phyloP scores from a whole-genome alignment of 176 grass and related monocot species.

The Eleusine coracana region DNA sequence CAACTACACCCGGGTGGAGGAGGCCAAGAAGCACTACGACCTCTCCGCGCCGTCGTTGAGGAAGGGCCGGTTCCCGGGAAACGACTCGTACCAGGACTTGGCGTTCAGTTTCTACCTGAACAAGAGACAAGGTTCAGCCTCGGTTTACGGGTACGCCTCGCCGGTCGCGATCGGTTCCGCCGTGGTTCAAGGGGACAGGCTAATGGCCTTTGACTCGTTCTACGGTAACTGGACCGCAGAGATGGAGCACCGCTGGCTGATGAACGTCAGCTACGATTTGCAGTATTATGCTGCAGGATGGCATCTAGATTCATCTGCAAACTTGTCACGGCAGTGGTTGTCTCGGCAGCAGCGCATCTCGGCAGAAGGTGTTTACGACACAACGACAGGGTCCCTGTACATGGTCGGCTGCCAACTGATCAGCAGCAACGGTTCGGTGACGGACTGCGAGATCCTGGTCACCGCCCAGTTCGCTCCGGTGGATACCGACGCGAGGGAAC shows the following conservation, averaged over 20 bases:
- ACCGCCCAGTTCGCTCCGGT: slow-evolving; percentile 41
- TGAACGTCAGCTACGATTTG: slow-evolving; percentile 56
- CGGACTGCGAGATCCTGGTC: slow-evolving; percentile 54
- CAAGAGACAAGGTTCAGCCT: too few relatives aligned
- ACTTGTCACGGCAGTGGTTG: neutral
- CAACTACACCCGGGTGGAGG: slow-evolving; percentile 19
- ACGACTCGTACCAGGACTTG: slow-evolving; percentile 49
- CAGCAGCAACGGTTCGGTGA: slow-evolving; percentile 4
- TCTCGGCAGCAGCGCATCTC: slow-evolving; percentile 8
- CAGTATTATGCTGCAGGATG: neutral
- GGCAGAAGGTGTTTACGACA: slow-evolving; percentile 74
- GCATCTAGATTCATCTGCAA: neutral
- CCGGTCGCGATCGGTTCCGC: slow-evolving; percentile 46
- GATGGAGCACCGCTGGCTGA: neutral
- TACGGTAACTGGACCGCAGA: neutral
- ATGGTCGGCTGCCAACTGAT: slow-evolving; percentile 53
- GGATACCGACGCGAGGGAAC: neutral
- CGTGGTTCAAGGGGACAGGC: slow-evolving; percentile 8
- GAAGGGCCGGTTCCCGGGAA: slow-evolving; percentile 33
- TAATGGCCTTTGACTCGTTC: slow-evolving; percentile 4
- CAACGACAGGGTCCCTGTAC: slow-evolving; percentile 41
- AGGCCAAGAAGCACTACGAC: slow-evolving; percentile 41
- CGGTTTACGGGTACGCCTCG: neutral
- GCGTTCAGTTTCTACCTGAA: slow-evolving; percentile 10
- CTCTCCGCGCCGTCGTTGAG: neutral